phyloP scores from a whole-genome alignment of 2,329 filamentous ascomycete genomes.

The Pestalotiopsis sp. region DNA sequence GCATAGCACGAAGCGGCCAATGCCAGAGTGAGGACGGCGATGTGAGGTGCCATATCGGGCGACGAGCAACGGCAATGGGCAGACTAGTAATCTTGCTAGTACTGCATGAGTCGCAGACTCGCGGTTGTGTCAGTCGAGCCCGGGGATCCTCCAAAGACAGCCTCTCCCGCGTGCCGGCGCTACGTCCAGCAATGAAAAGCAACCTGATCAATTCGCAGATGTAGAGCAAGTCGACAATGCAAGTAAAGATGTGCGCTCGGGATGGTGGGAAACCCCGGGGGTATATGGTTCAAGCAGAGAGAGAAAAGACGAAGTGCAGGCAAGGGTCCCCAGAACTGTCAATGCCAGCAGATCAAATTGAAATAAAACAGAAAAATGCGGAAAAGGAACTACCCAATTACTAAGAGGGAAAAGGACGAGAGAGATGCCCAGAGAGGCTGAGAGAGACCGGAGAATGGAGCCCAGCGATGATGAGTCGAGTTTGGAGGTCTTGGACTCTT shows the following conservation, averaged over 20 bases:
- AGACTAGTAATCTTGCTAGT: background rate
- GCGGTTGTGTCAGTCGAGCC: background rate
- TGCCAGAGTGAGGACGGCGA: slow-evolving; percentile 20
- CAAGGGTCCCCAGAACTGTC: slow-evolving; percentile 5
- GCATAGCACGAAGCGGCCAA: slow-evolving; percentile 23
- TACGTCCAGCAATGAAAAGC: background rate
- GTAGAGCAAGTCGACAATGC: background rate
- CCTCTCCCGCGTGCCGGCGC: background rate
- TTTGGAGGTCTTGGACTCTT: background rate
- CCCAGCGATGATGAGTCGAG: background rate
- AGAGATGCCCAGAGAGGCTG: slow-evolving; percentile 11
- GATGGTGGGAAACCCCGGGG: background rate
- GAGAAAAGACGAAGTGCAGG: background rate
- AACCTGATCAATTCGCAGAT: background rate
- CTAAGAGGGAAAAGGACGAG: slow-evolving; percentile 4
- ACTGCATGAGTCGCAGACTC: slow-evolving; percentile 13
- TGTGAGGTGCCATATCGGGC: slow-evolving; percentile 7
- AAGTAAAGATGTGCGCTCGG: background rate
- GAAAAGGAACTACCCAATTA: background rate
- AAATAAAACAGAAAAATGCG: background rate
- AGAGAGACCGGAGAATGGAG: background rate
- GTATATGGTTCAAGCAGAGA: background rate
- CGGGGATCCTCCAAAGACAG: background rate
- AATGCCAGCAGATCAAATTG: background rate
- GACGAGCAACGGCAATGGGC: background rate